Evolutionary conservation across 148 eudicot genomes (phyloP).

Genomic region (Rhododendron vialii): DNA sequence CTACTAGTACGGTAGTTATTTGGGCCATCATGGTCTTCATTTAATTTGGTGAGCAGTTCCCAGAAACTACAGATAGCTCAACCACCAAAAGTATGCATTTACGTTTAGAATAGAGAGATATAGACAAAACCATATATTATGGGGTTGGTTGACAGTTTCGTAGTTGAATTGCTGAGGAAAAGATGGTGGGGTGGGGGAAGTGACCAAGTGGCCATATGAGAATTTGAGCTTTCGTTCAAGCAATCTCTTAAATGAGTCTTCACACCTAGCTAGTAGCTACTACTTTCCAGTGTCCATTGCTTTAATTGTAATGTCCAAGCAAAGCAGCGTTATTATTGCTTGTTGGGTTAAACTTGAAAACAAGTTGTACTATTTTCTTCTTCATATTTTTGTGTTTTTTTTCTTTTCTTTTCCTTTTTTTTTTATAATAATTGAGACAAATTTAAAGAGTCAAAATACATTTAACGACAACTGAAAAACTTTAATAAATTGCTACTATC

Average conservation of each 20-base stretch:
- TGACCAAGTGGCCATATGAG: conserved; percentile 17
- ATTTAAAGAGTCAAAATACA: too few relatives aligned
- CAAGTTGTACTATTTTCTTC: neutral
- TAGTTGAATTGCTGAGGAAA: neutral
- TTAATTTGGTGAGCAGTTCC: conserved; percentile 35
- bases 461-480: neutral
- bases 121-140: neutral
- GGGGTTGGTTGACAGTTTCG: neutral
- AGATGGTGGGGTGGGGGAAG: neutral
- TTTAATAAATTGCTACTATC: neutral
- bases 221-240: conserved; percentile 15
- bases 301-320: neutral
- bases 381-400: neutral
- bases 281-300: neutral
- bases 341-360: neutral
- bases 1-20: conserved; percentile 9
- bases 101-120: neutral
- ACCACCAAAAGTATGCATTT: conserved; percentile 23
- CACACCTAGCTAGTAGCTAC: neutral
- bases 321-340: neutral
- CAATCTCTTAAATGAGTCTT: conserved; percentile 3
- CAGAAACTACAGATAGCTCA: conserved; percentile 39
- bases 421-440: too few relatives aligned
- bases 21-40: conserved; percentile 11
- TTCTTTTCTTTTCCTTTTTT: neutral